Percentiles rank a stretch among this genome's conserved stretches.
These are phyloP conservation scores for Sisymbrium irio DNA, from an alignment of 345 rosid genomes.

Conservation along the genomic window DNA sequence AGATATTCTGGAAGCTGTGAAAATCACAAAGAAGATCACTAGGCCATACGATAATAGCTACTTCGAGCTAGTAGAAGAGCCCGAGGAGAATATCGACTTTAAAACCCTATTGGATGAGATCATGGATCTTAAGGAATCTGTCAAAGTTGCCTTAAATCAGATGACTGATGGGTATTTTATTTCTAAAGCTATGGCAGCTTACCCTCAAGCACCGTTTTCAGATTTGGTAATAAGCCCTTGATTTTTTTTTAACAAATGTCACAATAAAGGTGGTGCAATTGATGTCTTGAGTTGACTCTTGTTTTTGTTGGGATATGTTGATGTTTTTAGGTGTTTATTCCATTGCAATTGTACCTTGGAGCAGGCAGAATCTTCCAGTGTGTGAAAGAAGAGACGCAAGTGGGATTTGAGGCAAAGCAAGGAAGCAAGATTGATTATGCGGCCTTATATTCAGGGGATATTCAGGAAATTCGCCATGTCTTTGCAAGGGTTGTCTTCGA, in stretches of 20 bases:
- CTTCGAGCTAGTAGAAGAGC: conserved; percentile 47
- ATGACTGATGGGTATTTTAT: conserved; percentile 67
- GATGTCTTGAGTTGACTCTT: background rate
- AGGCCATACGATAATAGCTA: conserved; percentile 48
- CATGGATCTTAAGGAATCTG: conserved; percentile 57
- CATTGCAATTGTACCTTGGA: conserved; percentile 47
- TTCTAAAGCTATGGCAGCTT: conserved; percentile 61
- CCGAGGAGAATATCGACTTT: conserved; percentile 24
- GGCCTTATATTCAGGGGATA: conserved; percentile 49
- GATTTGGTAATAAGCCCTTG: conserved; percentile 50
- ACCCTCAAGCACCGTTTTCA: conserved; percentile 72
- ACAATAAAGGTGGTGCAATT: background rate
- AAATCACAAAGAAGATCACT: conserved; percentile 56
- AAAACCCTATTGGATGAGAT: conserved; percentile 48
- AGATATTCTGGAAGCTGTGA: conserved; percentile 60
- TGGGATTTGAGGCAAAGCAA: conserved; percentile 45
- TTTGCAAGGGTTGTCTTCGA: conserved; percentile 90
- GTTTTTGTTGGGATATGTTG: background rate
- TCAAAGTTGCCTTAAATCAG: conserved; percentile 43
- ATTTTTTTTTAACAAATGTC: background rate
- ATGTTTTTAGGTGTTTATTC: conserved; percentile 60
- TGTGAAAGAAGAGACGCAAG: conserved; percentile 40
- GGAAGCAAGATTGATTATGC: conserved; percentile 60
- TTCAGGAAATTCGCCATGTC: conserved; percentile 54
- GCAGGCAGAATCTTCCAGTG: conserved; percentile 56